Conservation (phyloP, 768 basidiomycete species). For the Termitomyces sp. region DNA sequence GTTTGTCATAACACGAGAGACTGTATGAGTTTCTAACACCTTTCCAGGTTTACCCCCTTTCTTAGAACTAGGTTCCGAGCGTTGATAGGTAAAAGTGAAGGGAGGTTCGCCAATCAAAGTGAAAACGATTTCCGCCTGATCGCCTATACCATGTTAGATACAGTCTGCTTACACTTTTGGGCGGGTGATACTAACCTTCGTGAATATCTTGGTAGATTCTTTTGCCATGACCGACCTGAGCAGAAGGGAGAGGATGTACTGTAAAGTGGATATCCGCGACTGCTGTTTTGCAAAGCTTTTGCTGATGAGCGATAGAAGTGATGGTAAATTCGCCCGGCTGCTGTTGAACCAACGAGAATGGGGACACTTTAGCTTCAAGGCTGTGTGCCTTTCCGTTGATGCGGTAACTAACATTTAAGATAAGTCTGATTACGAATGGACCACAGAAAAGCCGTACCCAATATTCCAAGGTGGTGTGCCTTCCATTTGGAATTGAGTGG, state of each 20-base stretch:
- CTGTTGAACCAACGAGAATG: conserved; percentile 83
- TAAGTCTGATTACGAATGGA: conserved; percentile 3
- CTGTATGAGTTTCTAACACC: conserved; percentile 89
- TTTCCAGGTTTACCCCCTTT: conserved; percentile 70
- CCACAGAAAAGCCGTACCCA: conserved; percentile 44
- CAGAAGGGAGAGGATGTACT: conserved; percentile 83
- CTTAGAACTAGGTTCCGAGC: conserved; percentile 63
- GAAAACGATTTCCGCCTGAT: conserved; percentile 92
- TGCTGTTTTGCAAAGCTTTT: conserved; percentile 84
- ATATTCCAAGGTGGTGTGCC: conserved; percentile 93
- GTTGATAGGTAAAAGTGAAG: conserved; percentile 94
- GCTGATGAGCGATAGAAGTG: conserved; percentile 85
- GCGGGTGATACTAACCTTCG: conserved; percentile 53
- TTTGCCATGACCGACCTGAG: conserved; percentile 84
- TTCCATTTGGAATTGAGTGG: conserved; percentile 87
- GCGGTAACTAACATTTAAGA: conserved; percentile 54
- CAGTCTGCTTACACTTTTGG: background rate
- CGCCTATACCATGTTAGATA: conserved; percentile 40
- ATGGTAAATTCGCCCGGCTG: conserved; percentile 82
- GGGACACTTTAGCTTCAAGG: conserved; percentile 73
- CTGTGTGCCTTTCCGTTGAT: conserved; percentile 71
- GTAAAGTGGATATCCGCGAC: conserved; percentile 69
- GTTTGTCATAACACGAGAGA: conserved; percentile 66
- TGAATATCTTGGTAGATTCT: conserved; percentile 80
- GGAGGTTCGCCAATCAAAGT: conserved; percentile 88